Evolutionary conservation across 495 filamentous ascomycete species (phyloP), one percentile per base, ranked within the genome.

Genomic region (Lasiosphaeria hispida): DNA sequence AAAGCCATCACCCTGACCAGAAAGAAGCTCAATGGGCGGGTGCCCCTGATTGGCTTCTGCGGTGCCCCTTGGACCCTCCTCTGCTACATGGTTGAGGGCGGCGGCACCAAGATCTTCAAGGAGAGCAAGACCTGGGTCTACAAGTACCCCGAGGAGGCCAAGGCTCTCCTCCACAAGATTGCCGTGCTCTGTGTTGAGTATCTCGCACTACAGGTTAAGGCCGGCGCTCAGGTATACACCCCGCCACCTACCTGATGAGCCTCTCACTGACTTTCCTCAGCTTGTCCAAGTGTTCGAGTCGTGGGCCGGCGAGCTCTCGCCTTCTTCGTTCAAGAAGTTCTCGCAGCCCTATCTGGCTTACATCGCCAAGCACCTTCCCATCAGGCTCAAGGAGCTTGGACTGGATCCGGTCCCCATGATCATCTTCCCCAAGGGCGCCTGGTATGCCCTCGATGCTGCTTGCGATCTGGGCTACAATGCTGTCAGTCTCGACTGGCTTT

Each of bases 401-500:
- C 67, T 92, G 44, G 87, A 92, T 54, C 77, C 75, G 4, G 95
- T 97, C 2, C 94, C 94, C 1, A 97, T 98, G 94, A 94, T 90
- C n/a, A 91, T 97, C 13, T 98, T 98, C 71, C 91, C 94, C n/a
- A 98, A 98, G 76, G 94, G 94, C 4, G 92, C 94, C n/a, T 96
- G 94, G 90, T 96, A 93, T 72, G 92, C 91, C 4, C 77, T 98
- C 34, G 91, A 96, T 60, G 85, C 88, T 10, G 81, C 92, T 11
- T 96, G 92, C 72, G 77, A 90, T 63, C 84, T 91, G 17, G 92
- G 91, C 10, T 98, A 97, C 74, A 85, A 97, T 61, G 89, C 96
- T 34, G 87, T 98, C 49, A 89, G 95, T 19, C 77, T 98, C 55
- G 94, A 98, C 71, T 98, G 94, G 94, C 83, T 92, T 23, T 90